phyloP scores from a whole-genome alignment of 2,329 filamentous ascomycete species.

The Neodidymelliopsis sp. region DNA sequence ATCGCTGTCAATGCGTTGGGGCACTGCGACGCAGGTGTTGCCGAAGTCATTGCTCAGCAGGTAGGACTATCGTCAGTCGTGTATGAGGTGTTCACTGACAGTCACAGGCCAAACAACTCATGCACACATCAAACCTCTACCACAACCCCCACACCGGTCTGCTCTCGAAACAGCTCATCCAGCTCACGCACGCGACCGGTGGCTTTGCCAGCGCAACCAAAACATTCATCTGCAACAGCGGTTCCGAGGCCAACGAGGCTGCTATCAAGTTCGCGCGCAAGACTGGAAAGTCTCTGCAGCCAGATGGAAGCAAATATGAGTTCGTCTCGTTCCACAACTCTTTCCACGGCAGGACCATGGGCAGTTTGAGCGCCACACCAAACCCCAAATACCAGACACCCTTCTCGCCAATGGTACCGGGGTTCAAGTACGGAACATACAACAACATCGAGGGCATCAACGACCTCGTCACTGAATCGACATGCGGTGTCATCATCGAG shows the following conservation, averaged over 20 bases:
- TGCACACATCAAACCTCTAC: slow-evolving; percentile 96
- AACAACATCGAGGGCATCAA: slow-evolving; percentile 80
- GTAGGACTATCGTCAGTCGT: slow-evolving; percentile 53
- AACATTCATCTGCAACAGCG: slow-evolving; percentile 95
- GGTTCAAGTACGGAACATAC: slow-evolving; percentile 84
- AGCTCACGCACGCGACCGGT: slow-evolving; percentile 79
- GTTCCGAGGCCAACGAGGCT: slow-evolving; percentile 95
- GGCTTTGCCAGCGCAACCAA: slow-evolving; percentile 81
- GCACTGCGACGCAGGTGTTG: slow-evolving; percentile 83
- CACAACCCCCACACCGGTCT: slow-evolving; percentile 95
- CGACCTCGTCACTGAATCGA: slow-evolving; percentile 79
- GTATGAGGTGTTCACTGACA: slow-evolving; percentile 19
- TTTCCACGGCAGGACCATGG: slow-evolving; percentile 98
- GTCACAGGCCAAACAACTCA: slow-evolving; percentile 67
- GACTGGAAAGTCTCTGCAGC: slow-evolving; percentile 77
- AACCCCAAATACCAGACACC: slow-evolving; percentile 98
- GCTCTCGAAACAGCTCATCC: slow-evolving; percentile 83
- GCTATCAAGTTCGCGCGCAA: slow-evolving; percentile 97
- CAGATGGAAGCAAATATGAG: slow-evolving; percentile 76
- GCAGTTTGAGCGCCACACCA: slow-evolving; percentile 90
- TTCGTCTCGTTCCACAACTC: slow-evolving; percentile 90
- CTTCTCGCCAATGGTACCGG: slow-evolving; percentile 94
- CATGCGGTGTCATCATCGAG: slow-evolving; percentile 94
- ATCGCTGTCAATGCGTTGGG: slow-evolving; percentile 95
- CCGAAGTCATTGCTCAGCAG: slow-evolving; percentile 78